Evolutionary conservation across 2,329 filamentous ascomycete genomes (phyloP).

Genomic region (Graphilbum fragrans): DNA sequence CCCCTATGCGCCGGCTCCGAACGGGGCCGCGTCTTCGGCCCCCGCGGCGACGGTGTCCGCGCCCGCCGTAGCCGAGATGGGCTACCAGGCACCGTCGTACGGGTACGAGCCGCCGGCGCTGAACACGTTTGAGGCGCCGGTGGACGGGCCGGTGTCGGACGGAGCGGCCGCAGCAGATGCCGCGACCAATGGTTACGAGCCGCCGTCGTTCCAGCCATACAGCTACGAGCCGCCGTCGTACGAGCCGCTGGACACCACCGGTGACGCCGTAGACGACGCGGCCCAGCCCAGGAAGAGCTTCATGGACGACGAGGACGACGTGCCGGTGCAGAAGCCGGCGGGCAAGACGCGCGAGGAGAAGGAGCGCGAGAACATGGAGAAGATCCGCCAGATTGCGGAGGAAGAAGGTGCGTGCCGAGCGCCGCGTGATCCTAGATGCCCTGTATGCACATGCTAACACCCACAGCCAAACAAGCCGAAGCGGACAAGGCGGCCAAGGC

Average conservation of each 20-base stretch:
- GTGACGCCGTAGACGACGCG: slow-evolving; percentile 30
- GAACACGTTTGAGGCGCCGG: slow-evolving; percentile 15
- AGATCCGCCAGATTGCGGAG: slow-evolving; percentile 74
- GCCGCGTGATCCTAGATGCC: no score
- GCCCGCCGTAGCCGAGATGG: background rate
- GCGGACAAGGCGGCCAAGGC: slow-evolving; percentile 33
- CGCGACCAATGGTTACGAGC: slow-evolving; percentile 34
- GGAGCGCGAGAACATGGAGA: slow-evolving; percentile 71
- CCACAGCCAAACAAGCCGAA: slow-evolving; percentile 49
- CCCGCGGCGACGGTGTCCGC: background rate
- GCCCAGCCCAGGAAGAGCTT: slow-evolving; percentile 60
- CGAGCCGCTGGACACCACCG: slow-evolving; percentile 30
- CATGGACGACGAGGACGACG: slow-evolving; percentile 68
- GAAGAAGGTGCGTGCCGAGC: slow-evolving; percentile 55
- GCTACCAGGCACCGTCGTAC: slow-evolving; percentile 34
- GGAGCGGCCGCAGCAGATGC: slow-evolving; percentile 11
- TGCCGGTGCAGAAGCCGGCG: slow-evolving; percentile 38
- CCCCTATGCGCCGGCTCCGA: background rate
- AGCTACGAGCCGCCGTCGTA: slow-evolving; percentile 43
- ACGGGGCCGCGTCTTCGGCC: background rate
- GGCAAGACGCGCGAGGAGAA: slow-evolving; percentile 54
- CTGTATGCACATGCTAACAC: background rate
- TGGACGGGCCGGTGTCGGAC: background rate
- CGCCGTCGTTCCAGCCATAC: slow-evolving; percentile 49
- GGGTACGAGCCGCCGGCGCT: slow-evolving; percentile 38